Evolutionary conservation across 1,284 basidiomycete species (phyloP), one percentile per base, ranked within the genome.

Genomic region (Irpex lacteus): DNA sequence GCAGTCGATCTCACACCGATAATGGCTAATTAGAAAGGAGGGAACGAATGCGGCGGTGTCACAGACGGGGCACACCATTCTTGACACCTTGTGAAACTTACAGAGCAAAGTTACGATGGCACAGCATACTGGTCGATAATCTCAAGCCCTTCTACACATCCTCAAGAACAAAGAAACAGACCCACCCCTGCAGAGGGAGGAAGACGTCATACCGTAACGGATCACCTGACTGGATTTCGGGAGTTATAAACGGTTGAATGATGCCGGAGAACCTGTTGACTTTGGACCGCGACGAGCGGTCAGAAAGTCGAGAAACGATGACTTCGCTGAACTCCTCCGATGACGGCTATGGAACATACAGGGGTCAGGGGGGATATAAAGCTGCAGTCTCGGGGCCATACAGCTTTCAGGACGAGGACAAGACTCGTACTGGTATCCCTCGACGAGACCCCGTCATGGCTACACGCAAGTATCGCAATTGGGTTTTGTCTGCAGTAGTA

Each of bases 401-500:
- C 18, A 19, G 9, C 19, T 18, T 53, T 19, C 52, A 26, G 15
- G 44, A 47, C 44, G 13, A n/a, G 44, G 44, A 47, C 18, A 8
- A 49, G 47, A 49, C 47, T 19, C 47, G 34, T 8, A 36, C 34
- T 8, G 8, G 34, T 8, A 36, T 36, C 8, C 18, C 44, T n/a
- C 44, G 4, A 7, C 44, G 44, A 15, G 18, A 13, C 15, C 40
- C 15, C 44, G 15, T 15, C 15, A 68, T 68, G 65, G n/a, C 59
- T 49, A 44, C 53, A 56, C 58, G 34, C 13, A 59, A 49, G 5
- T 52, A 62, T 59, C 67, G 65, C 18, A 53, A 58, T 52, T 68
- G 67, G 67, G 63, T 60, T 34, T 40, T 66, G 2, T 62, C 67
- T 5, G 63, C 65, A 7, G 3, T 64, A 2, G 26, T 68, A 2